These are phyloP conservation scores for Backusella psychrophila DNA, from an alignment of 192 early-diverging fungal species.

Conservation along the genomic window DNA sequence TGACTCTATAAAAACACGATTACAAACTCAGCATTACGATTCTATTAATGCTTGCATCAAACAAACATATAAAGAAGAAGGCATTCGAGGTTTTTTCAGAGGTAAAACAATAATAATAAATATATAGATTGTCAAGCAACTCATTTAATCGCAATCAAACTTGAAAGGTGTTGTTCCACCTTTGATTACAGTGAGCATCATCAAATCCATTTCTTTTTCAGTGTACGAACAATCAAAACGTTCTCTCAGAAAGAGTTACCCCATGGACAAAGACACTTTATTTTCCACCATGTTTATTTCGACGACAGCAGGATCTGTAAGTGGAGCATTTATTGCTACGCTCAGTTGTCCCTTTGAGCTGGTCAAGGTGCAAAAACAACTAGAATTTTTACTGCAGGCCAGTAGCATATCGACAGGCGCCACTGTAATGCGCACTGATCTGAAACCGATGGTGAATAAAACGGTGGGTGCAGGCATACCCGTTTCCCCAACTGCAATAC, in stretches of 20 bases:
- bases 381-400: conserved; percentile 59
- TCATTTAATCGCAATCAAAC: too few relatives aligned
- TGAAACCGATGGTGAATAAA: conserved; percentile 2
- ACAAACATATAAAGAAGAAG: conserved; percentile 76
- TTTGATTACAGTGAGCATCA: conserved; percentile 76
- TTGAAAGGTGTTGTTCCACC: conserved; percentile 67
- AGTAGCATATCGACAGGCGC: conserved; percentile 46
- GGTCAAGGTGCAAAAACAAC: conserved; percentile 75
- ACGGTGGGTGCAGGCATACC: conserved; percentile 22
- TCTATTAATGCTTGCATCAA: conserved; percentile 75
- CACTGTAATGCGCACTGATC: conserved; percentile 28
- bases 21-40: conserved; percentile 91
- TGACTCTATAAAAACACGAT: conserved; percentile 95
- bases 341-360: conserved; percentile 76
- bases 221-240: conserved; percentile 78
- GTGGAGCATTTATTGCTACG: conserved; percentile 65
- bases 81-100: conserved; percentile 82
- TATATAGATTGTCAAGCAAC: too few relatives aligned
- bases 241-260: conserved; percentile 40
- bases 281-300: conserved; percentile 44
- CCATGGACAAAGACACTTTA: conserved; percentile 37
- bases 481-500: conserved; percentile 24
- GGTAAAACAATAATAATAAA: conserved; percentile 39
- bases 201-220: conserved; percentile 90
- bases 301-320: conserved; percentile 50